Evolutionary conservation across 2,329 filamentous ascomycete species (phyloP).

Genomic region (Nigrospora oryzae): DNA sequence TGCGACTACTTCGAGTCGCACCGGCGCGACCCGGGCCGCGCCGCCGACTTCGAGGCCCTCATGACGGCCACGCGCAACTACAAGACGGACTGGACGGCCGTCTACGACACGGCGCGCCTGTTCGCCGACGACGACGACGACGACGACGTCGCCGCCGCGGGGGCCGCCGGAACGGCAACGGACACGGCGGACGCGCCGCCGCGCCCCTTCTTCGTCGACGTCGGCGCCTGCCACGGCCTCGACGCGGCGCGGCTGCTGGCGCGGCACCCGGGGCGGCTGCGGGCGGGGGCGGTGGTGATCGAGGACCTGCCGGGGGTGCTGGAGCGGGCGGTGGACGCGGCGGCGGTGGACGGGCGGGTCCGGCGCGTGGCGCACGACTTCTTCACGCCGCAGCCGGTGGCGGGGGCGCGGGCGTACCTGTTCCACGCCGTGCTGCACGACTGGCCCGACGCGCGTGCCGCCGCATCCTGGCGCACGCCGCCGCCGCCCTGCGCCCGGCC

Average conservation of each 20-base stretch:
- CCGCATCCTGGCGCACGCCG: slow-evolving; percentile 22
- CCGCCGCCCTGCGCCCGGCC: slow-evolving; percentile 45
- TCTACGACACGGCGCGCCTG: no score
- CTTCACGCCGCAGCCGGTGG: not conserved
- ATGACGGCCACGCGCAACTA: no score
- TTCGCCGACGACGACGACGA: no score
- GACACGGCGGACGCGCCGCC: not conserved
- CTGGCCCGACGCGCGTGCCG: slow-evolving; percentile 23
- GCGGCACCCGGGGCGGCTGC: not conserved
- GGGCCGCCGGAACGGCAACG: no score
- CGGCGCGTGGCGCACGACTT: not conserved
- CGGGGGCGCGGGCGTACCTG: slow-evolving; percentile 17
- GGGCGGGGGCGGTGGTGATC: not conserved
- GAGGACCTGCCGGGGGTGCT: not conserved
- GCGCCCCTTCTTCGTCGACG: slow-evolving; percentile 3
- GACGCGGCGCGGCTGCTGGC: slow-evolving; percentile 2
- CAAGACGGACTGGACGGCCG: no score
- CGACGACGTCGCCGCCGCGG: no score
- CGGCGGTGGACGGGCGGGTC: not conserved
- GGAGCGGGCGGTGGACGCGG: not conserved
- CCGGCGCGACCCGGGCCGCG: no score
- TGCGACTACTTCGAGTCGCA: no score
- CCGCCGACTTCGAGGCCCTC: no score
- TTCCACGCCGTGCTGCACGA: slow-evolving; percentile 27
- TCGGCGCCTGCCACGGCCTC: slow-evolving; percentile 9